Conservation (phyloP, 2,329 filamentous ascomycete species). For the Aureobasidium sp. region DNA sequence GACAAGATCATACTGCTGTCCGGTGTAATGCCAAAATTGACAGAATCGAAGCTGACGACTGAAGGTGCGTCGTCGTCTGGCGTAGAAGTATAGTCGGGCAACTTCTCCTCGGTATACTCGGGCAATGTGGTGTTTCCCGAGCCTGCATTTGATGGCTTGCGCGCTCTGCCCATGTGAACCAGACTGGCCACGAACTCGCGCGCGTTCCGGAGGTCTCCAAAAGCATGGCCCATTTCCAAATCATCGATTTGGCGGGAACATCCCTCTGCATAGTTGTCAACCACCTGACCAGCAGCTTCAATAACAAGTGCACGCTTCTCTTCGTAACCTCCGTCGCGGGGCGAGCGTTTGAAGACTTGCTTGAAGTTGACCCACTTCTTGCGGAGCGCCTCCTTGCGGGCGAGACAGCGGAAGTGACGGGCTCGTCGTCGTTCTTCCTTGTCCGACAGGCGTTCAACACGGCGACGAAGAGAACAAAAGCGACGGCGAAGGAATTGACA, state of each 20-base stretch:
- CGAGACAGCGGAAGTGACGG: conserved; percentile 44
- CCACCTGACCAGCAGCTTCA: conserved; percentile 27
- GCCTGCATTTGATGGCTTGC: conserved; percentile 20
- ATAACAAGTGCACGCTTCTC: conserved; percentile 43
- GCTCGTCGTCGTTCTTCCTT: conserved; percentile 46
- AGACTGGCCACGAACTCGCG: conserved; percentile 41
- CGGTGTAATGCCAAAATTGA: conserved; percentile 24
- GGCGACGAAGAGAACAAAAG: conserved; percentile 41
- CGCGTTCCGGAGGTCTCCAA: conserved; percentile 42
- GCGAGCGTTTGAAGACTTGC: conserved; percentile 22
- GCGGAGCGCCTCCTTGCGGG: conserved; percentile 41
- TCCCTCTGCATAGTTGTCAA: conserved; percentile 31
- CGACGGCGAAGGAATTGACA: conserved; percentile 38
- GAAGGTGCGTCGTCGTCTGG: conserved; percentile 21
- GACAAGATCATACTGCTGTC: conserved; percentile 36
- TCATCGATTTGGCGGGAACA: conserved; percentile 32
- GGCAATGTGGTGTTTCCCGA: conserved; percentile 26
- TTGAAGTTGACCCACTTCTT: conserved; percentile 39
- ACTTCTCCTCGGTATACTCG: conserved; percentile 29
- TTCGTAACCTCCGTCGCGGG: conserved; percentile 36
- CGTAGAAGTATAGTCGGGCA: conserved; percentile 38
- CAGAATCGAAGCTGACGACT: conserved; percentile 22
- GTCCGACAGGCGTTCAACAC: conserved; percentile 44
- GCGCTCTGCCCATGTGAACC: conserved; percentile 20
- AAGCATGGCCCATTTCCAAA: conserved; percentile 37